Percentiles rank a stretch among this genome's conserved stretches.
These are phyloP conservation scores for Clarireedia monteithiana DNA, from an alignment of 2,329 filamentous ascomycete species.

Conservation along the genomic window DNA sequence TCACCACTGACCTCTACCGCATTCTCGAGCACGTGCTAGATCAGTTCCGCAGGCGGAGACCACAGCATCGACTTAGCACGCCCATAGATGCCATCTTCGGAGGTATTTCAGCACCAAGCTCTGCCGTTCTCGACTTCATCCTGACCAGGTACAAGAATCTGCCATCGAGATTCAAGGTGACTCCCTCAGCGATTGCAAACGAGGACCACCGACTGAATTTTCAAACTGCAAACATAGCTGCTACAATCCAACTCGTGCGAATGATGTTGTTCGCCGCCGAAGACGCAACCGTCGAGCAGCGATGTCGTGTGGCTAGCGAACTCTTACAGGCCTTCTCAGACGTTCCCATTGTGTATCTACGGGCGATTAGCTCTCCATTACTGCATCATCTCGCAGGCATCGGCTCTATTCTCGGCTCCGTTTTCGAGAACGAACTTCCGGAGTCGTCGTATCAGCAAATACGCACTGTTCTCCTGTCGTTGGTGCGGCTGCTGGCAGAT, in stretches of 20 bases:
- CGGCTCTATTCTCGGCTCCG: constrained; percentile 40
- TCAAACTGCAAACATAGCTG: constrained; percentile 43
- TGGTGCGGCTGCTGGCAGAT: not conserved
- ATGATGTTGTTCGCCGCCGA: constrained; percentile 37
- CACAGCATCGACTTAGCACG: not conserved
- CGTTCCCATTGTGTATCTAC: constrained; percentile 23
- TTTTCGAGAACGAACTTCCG: constrained; percentile 30
- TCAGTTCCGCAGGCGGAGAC: constrained; percentile 12
- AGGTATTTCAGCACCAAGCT: constrained; percentile 1
- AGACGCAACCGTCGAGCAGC: constrained; percentile 33
- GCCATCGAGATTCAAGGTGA: too few relatives aligned
- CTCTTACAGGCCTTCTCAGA: constrained; percentile 36
- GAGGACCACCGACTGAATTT: constrained; percentile 32
- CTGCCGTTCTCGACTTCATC: constrained; percentile 7
- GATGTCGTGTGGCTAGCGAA: constrained; percentile 38
- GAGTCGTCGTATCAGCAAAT: constrained; percentile 24
- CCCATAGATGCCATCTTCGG: too few relatives aligned
- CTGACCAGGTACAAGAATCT: too few relatives aligned
- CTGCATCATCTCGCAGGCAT: constrained; percentile 42
- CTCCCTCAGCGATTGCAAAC: too few relatives aligned
- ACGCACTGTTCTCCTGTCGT: constrained; percentile 31
- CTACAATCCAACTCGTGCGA: constrained; percentile 36
- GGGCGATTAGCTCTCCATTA: constrained; percentile 40
- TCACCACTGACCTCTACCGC: constrained; percentile 48
- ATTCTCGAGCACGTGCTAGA: constrained; percentile 42